A percentile compares a stretch with the other conserved stretches of the same genome.
These are phyloP conservation scores for Phytopythium mirpurense DNA, from an alignment of 352 stramenopile species.

Conservation along the genomic window DNA sequence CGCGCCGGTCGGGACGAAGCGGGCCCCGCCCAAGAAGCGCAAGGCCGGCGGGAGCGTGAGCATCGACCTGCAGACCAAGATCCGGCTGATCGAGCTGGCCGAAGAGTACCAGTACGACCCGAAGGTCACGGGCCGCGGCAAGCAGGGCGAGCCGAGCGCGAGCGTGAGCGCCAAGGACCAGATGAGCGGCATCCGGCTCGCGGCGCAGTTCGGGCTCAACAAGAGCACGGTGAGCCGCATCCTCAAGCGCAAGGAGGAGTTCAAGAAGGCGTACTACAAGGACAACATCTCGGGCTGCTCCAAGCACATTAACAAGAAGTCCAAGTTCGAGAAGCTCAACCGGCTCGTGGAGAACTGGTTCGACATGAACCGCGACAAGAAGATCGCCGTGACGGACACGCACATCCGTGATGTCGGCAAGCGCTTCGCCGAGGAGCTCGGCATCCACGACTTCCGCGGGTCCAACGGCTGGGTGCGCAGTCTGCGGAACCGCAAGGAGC, in stretches of 20 bases:
- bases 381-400: slow-evolving; percentile 61
- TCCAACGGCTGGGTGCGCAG: slow-evolving; percentile 81
- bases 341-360: slow-evolving; percentile 81
- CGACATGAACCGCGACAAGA: slow-evolving; percentile 72
- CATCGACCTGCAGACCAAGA: slow-evolving; percentile 82
- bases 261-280: slow-evolving; percentile 85
- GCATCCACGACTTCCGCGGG: slow-evolving; percentile 67
- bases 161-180: slow-evolving; percentile 24
- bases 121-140: slow-evolving; percentile 35
- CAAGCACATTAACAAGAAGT: slow-evolving; percentile 88
- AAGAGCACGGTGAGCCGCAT: slow-evolving; percentile 83
- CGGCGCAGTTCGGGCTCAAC: slow-evolving; percentile 72
- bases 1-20: slow-evolving; percentile 5
- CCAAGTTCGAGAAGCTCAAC: slow-evolving; percentile 83
- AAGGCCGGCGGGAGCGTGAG: slow-evolving; percentile 59
- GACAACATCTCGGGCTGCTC: slow-evolving; percentile 79
- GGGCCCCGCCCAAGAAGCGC: slow-evolving; percentile 38
- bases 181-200: slow-evolving; percentile 71
- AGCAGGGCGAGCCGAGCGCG: slow-evolving; percentile 11
- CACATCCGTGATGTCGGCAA: slow-evolving; percentile 74
- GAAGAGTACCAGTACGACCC: slow-evolving; percentile 82
- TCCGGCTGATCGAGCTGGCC: slow-evolving; percentile 75
- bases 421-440: slow-evolving; percentile 63
- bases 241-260: slow-evolving; percentile 83
- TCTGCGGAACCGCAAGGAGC: slow-evolving; percentile 73